These are phyloP conservation scores for Neurospora sp. DNA, from an alignment of 495 filamentous ascomycete species.

Conservation along the genomic window DNA sequence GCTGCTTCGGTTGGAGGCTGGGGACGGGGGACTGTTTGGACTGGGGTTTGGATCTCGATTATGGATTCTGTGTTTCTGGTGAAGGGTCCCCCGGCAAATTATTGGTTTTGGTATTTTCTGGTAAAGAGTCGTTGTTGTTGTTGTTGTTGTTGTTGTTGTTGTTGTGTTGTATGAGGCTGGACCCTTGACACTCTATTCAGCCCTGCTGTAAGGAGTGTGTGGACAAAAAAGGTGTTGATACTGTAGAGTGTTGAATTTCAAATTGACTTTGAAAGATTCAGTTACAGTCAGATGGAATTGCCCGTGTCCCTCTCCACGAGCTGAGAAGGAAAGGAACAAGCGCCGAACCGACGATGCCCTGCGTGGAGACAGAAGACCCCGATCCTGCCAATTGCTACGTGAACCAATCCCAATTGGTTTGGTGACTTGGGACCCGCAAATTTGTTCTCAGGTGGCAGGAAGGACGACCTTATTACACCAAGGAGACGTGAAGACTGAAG, in stretches of 20 bases:
- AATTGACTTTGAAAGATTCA: too few relatives aligned
- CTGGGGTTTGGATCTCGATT: background rate
- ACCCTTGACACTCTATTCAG: background rate
- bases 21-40: background rate
- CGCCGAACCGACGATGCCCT: background rate
- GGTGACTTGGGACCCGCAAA: background rate
- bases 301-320: background rate
- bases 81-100: background rate
- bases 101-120: background rate
- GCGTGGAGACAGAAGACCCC: background rate
- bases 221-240: background rate
- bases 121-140: background rate
- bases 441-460: background rate
- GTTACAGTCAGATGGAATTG: background rate
- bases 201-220: background rate
- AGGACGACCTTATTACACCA: too few relatives aligned
- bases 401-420: background rate
- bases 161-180: background rate
- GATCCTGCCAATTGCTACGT: background rate
- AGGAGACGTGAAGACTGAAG: background rate
- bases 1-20: background rate
- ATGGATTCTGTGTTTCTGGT: background rate
- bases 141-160: background rate
- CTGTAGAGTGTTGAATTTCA: background rate
- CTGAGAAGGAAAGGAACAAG: background rate